These are phyloP conservation scores for Capsella bursapastoris DNA, from an alignment of 345 rosid species.

Conservation along the genomic window DNA sequence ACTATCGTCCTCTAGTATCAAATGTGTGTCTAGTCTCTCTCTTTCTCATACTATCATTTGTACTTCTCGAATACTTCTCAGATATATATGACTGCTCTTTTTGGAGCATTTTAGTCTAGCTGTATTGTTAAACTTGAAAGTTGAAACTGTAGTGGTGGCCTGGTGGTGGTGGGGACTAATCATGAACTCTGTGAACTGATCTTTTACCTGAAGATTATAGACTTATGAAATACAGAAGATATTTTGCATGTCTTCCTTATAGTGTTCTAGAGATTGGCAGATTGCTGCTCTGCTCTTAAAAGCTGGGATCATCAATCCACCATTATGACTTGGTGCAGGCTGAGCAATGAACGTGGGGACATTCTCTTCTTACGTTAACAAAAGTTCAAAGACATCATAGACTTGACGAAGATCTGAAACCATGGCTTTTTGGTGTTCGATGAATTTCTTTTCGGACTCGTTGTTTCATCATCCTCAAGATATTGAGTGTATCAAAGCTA, in stretches of 20 bases:
- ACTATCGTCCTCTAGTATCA: constrained; percentile 17
- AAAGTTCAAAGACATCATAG: not conserved
- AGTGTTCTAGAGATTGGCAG: constrained; percentile 3
- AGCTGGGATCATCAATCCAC: not conserved
- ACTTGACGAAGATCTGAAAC: not conserved
- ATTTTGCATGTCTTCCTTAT: not conserved
- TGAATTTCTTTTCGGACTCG: constrained; percentile 56
- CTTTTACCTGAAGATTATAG: not conserved
- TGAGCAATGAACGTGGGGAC: constrained; percentile 9
- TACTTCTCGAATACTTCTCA: constrained; percentile 11
- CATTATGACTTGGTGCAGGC: not conserved
- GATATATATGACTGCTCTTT: constrained; percentile 19
- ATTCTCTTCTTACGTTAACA: not conserved
- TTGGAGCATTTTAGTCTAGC: constrained; percentile 16
- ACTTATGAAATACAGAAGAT: not conserved
- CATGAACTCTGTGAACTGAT: not conserved
- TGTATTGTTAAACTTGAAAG: constrained; percentile 20
- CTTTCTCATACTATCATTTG: constrained; percentile 8
- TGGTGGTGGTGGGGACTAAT: constrained; percentile 17
- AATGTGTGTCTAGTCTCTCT: constrained; percentile 21
- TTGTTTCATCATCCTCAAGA: constrained; percentile 53
- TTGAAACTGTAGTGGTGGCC: constrained; percentile 12
- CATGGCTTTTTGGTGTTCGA: too few species aligned
- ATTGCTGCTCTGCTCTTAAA: not conserved
- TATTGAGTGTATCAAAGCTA: constrained; percentile 43